These are phyloP conservation scores for Aspergillus floridensis DNA, from an alignment of 2,329 filamentous ascomycete species.

Conservation along the genomic window DNA sequence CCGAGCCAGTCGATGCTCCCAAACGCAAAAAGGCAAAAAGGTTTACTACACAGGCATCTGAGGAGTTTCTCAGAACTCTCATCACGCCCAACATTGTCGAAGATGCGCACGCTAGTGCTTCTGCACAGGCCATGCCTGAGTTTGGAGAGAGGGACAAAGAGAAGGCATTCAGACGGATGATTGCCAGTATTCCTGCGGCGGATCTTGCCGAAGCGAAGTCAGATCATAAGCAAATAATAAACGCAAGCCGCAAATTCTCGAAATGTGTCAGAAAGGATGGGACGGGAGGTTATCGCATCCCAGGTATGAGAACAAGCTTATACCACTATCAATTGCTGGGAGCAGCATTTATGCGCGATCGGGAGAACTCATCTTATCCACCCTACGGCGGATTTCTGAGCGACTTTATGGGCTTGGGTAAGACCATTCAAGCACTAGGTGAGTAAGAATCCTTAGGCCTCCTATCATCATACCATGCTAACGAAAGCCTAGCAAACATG, in stretches of 20 bases:
- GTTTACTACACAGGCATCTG: neutral
- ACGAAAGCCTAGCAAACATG: slow-evolving; percentile 31
- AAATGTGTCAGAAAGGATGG: slow-evolving; percentile 26
- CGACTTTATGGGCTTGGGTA: slow-evolving; percentile 45
- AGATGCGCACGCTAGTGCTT: slow-evolving; percentile 28
- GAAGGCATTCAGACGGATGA: slow-evolving; percentile 33
- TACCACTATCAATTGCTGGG: slow-evolving; percentile 38
- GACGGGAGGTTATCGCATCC: slow-evolving; percentile 32
- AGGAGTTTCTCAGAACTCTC: slow-evolving; percentile 22
- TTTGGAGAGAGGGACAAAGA: slow-evolving; percentile 24
- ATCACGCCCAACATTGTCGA: slow-evolving; percentile 21
- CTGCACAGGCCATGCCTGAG: slow-evolving; percentile 21
- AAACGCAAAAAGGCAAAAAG: slow-evolving; percentile 7
- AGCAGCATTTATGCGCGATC: slow-evolving; percentile 35
- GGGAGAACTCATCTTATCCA: slow-evolving; percentile 23
- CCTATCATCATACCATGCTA: neutral
- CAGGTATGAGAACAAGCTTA: slow-evolving; percentile 33
- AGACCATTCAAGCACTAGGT: slow-evolving; percentile 39
- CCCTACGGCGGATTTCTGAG: slow-evolving; percentile 39
- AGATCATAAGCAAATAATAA: slow-evolving; percentile 26
- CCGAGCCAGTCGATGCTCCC: neutral
- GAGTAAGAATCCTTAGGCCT: neutral
- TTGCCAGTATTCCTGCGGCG: slow-evolving; percentile 30
- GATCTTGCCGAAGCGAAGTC: slow-evolving; percentile 21
- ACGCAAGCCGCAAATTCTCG: slow-evolving; percentile 31